Conservation (phyloP, 306 rosid genomes). For the Castanospermum australe region DNA sequence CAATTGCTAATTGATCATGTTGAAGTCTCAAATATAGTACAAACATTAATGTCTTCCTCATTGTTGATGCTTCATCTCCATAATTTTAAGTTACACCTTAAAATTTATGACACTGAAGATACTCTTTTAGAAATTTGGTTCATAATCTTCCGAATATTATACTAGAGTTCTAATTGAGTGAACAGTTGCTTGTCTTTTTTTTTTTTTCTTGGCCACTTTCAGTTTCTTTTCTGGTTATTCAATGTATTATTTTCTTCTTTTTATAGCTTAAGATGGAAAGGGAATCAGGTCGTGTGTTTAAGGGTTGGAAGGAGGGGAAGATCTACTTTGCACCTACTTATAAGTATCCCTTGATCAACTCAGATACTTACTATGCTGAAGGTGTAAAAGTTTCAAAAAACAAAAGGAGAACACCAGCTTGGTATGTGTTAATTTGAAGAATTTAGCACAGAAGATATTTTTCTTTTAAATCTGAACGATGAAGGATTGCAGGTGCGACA, state of each 20-base stretch:
- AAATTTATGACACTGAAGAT: neutral
- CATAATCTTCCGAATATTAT: neutral
- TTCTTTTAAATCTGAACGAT: constrained; percentile 19
- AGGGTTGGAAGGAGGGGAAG: constrained; percentile 91
- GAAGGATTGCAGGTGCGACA: constrained; percentile 75
- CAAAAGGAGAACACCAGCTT: constrained; percentile 96
- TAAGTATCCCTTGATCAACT: constrained; percentile 83
- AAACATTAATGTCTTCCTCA: neutral
- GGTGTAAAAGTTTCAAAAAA: constrained; percentile 67
- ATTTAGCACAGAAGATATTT: neutral
- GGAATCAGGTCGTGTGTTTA: constrained; percentile 87
- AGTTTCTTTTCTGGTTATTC: neutral
- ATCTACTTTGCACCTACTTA: constrained; percentile 96
- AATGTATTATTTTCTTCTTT: constrained; percentile 2
- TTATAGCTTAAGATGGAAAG: constrained; percentile 84
- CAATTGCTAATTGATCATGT: neutral
- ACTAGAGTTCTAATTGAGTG: neutral
- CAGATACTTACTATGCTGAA: constrained; percentile 75
- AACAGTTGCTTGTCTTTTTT: no score
- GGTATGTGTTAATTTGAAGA: constrained; percentile 49
- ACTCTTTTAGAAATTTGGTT: neutral
- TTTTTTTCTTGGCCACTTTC: neutral
- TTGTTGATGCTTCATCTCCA: neutral
- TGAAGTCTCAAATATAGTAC: neutral
- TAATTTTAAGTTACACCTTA: neutral